Base-by-base conservation (phyloP, 768 basidiomycete genomes). In the Gymnopilus junonius region DNA sequence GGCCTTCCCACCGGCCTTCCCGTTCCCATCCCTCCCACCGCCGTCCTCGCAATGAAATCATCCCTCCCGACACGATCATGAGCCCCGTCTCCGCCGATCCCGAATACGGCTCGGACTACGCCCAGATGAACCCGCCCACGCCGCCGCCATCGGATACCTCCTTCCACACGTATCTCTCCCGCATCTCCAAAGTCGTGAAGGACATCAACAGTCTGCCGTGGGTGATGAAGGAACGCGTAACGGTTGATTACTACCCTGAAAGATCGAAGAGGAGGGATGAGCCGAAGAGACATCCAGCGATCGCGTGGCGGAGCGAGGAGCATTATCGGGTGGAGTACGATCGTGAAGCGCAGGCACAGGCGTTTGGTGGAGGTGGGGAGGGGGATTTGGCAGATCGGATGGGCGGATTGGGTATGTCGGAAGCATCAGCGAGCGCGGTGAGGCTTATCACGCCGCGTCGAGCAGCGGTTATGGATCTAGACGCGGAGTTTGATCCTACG, bases 71-170 rank as follows among this genome's bases (percentile, higher is more conserved):
- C 37, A 69, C 74, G 25, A 67, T 67, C 11, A 64, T 54, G 10
- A 79, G 76, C n/a, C 82, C 81, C 0, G 63, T 80, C 31, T 72
- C 78, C 42, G 77, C 77, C 5, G 77, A 82, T 40, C 82, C 80
- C 4, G 75, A 73, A 17, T 80, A 74, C 12, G 80, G 77, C 3
- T 73, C 82, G 0, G 82, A 84, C 62, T 85, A 84, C 65, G 81
- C 77, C 27, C 83, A 82, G 64, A 83, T 85, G 82, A 75, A 77
- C 7, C 74, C 79, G 1, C 76, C 77, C 2, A 73, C 80, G n/a
- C 79, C 79, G 7, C 76, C 78, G 4, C 74, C 71, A 0, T 76
- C 81, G 11, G 74, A 77, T 11, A 65, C 66, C 11, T 76, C 78
- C 2, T 62, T 80, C 20, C 67, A 67, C 62, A 68, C 63, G n/a